Evolutionary conservation across 352 stramenopile genomes (phyloP).

Genomic region (Pythium monospermum): DNA sequence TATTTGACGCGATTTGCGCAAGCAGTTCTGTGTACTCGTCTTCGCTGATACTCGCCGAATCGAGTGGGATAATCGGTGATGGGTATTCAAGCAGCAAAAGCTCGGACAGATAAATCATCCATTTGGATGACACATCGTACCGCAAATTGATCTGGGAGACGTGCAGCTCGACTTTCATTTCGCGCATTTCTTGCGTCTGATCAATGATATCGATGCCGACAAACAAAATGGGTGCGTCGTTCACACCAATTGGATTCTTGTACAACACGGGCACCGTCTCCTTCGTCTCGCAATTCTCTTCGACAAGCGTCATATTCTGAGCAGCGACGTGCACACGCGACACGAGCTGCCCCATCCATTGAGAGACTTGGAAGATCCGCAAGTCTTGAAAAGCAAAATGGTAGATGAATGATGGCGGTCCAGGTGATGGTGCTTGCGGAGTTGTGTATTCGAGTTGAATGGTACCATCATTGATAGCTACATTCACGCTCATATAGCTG

Average conservation of each 20-base stretch:
- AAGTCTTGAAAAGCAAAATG: constrained; percentile 75
- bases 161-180: constrained; percentile 86
- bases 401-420: constrained; percentile 42
- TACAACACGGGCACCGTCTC: constrained; percentile 66
- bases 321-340: constrained; percentile 69
- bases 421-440: background rate
- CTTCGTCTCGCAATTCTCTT: constrained; percentile 50
- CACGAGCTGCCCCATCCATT: constrained; percentile 80
- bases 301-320: constrained; percentile 69
- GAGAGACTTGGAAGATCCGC: constrained; percentile 81
- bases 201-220: constrained; percentile 74
- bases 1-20: constrained; percentile 20
- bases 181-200: constrained; percentile 83
- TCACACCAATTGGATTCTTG: constrained; percentile 72
- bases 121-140: constrained; percentile 79
- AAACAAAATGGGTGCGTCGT: constrained; percentile 70
- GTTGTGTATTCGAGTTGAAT: constrained; percentile 57
- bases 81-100: constrained; percentile 81
- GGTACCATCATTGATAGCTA: constrained; percentile 56
- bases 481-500: constrained; percentile 73
- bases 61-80: constrained; percentile 73
- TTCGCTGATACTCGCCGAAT: constrained; percentile 59
- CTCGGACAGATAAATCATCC: constrained; percentile 71
- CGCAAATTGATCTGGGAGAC: constrained; percentile 78
- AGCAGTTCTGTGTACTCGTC: constrained; percentile 47